Conservation (phyloP, 208 protist species). For the Kentomonas sorsogonicus region DNA sequence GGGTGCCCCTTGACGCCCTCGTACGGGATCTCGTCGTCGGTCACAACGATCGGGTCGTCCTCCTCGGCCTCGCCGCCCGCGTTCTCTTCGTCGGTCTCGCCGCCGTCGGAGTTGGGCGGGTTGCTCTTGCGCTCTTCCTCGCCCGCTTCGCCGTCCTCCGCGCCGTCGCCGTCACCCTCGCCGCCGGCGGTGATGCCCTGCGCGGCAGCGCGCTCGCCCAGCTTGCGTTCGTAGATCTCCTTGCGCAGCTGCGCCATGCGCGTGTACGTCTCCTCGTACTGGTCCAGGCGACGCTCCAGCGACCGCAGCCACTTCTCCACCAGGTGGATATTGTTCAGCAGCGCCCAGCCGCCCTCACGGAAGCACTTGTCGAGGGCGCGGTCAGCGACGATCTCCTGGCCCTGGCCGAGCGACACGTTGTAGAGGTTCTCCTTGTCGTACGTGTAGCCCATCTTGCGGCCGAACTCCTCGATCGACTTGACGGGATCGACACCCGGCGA, state of each 20-base stretch:
- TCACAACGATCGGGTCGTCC: slow-evolving; percentile 44
- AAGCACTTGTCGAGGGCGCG: slow-evolving; percentile 92
- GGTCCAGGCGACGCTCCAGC: slow-evolving; percentile 96
- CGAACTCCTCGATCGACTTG: slow-evolving; percentile 92
- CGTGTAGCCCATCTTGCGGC: slow-evolving; percentile 92
- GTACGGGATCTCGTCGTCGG: slow-evolving; percentile 88
- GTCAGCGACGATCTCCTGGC: slow-evolving; percentile 97
- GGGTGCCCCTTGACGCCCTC: slow-evolving; percentile 89
- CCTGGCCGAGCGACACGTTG: slow-evolving; percentile 98
- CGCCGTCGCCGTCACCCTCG: slow-evolving; percentile 12
- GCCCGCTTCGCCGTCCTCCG: slow-evolving; percentile 16
- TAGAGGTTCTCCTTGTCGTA: slow-evolving; percentile 93
- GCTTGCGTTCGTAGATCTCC: slow-evolving; percentile 78
- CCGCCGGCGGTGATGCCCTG: slow-evolving; percentile 17
- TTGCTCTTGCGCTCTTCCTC: slow-evolving; percentile 16
- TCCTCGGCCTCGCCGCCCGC: slow-evolving; percentile 16
- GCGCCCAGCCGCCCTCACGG: slow-evolving; percentile 92
- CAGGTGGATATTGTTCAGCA: slow-evolving; percentile 99
- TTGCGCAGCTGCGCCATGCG: slow-evolving; percentile 85
- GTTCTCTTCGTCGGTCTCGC: slow-evolving; percentile 15
- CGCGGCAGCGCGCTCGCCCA: slow-evolving; percentile 32
- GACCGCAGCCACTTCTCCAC: slow-evolving; percentile 94
- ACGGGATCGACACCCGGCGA: slow-evolving; percentile 98
- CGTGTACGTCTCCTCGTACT: slow-evolving; percentile 88
- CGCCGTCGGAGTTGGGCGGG: too few species aligned